phyloP scores from a whole-genome alignment of 352 stramenopile species.

The Phytophthora macrochlamydospora region DNA sequence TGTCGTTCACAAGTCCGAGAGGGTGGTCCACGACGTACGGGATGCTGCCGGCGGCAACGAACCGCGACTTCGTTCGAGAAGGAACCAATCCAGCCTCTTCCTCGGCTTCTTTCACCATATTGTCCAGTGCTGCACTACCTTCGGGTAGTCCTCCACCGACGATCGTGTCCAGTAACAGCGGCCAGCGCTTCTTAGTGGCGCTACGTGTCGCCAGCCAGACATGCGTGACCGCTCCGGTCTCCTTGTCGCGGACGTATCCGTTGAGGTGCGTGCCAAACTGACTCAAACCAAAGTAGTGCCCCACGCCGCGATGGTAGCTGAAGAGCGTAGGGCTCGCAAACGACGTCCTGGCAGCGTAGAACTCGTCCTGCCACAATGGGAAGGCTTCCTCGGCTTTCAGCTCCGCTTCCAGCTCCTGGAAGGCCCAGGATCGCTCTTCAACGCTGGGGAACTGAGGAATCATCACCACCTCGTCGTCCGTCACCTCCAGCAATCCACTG shows the following conservation, averaged over 20 bases:
- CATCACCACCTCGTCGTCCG: slow-evolving; percentile 36
- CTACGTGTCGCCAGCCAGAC: slow-evolving; percentile 72
- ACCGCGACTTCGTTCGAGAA: slow-evolving; percentile 34
- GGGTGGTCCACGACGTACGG: slow-evolving; percentile 59
- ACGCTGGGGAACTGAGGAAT: slow-evolving; percentile 27
- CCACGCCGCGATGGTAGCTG: slow-evolving; percentile 68
- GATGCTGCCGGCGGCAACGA: slow-evolving; percentile 56
- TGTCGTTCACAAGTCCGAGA: slow-evolving; percentile 69
- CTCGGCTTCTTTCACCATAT: slow-evolving; percentile 76
- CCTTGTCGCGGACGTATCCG: slow-evolving; percentile 54
- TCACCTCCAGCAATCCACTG: slow-evolving; percentile 38
- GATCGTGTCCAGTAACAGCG: slow-evolving; percentile 61
- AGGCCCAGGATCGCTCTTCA: slow-evolving; percentile 50
- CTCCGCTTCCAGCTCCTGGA: slow-evolving; percentile 43
- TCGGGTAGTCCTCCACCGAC: slow-evolving; percentile 62
- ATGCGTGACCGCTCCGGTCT: slow-evolving; percentile 35
- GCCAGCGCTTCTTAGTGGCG: slow-evolving; percentile 54
- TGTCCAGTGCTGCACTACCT: slow-evolving; percentile 54
- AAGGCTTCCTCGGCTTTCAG: slow-evolving; percentile 56
- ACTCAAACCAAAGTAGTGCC: slow-evolving; percentile 61
- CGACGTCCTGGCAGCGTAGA: slow-evolving; percentile 58
- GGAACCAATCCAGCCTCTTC: slow-evolving; percentile 63
- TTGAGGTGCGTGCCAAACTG: slow-evolving; percentile 79
- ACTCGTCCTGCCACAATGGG: slow-evolving; percentile 62
- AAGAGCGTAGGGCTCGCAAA: slow-evolving; percentile 60